Evolutionary conservation across 345 rosid species (phyloP), one percentile per base, ranked within the genome.

Genomic region (Salix caprea): DNA sequence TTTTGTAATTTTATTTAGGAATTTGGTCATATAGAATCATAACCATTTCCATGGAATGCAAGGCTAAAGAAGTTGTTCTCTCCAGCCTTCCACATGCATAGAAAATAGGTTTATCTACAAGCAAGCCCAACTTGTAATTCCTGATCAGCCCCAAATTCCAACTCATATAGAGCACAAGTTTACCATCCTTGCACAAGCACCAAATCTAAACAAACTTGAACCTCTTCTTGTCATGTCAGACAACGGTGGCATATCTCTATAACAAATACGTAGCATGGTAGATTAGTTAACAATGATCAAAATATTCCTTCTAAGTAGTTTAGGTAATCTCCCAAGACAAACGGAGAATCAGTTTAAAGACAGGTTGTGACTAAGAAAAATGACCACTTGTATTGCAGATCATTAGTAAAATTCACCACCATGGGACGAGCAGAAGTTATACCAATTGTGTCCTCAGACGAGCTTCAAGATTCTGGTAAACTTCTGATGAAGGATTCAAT

Each of bases 381-480:
- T 46, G 26, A 60, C 65, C 4, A 19, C 65, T 16, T 19, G 30
- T 60, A 60, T 7, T 36, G 28, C 19, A 34, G 40, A 34, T 71
- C 65, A 12, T 16, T 52, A 54, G 19, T 32, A 32, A 54, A 54
- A 30, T 52, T 21, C 24, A 13, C 24, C 24, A 60, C 65, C 21
- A 40, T 36, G 37, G 37, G 37, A 7, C 7, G 37, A 36, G 37
- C 37, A 36, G 70, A 81, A 73, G 32, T 58, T 12, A 72, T 89
- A 91, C 98, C 99, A 95, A 80, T 70, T 93, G 99, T 1, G 97
- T 91, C 88, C 89, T 90, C 81, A 95, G 89, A 62, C 97, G 93
- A 66, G 96, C 86, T 71, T 93, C 88, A 74, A 95, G 94, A 77
- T 88, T 91, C 30, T 68, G 91, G 78, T 93, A 95, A 79, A 90